phyloP scores from a whole-genome alignment of 805 yeast genomes.

The Isabelozyma gotoi region DNA sequence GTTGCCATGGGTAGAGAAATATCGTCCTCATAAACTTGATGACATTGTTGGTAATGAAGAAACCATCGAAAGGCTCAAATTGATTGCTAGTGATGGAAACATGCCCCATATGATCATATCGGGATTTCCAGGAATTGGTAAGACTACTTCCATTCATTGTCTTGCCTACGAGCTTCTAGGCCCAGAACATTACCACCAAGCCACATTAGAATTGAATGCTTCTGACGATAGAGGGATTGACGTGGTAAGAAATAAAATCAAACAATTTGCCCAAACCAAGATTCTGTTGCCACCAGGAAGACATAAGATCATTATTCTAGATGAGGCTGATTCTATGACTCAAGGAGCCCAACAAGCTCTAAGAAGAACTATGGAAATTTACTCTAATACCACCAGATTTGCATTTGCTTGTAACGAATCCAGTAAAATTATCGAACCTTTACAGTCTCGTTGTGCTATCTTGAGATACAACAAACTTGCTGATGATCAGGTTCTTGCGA shows the following conservation, averaged over 20 bases:
- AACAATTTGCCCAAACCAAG: slow-evolving; percentile 93
- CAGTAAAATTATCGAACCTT: slow-evolving; percentile 91
- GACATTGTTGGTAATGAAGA: slow-evolving; percentile 95
- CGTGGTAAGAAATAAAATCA: slow-evolving; percentile 89
- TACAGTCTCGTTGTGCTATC: slow-evolving; percentile 95
- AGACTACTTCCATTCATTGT: slow-evolving; percentile 91
- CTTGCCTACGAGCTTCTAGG: slow-evolving; percentile 84
- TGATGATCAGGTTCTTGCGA: slow-evolving; percentile 80
- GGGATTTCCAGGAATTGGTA: slow-evolving; percentile 97
- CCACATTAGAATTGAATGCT: slow-evolving; percentile 91
- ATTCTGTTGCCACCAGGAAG: slow-evolving; percentile 84
- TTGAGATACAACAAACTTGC: slow-evolving; percentile 76
- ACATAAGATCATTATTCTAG: slow-evolving; percentile 89
- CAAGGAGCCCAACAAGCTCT: slow-evolving; percentile 96
- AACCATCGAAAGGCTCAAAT: slow-evolving; percentile 77
- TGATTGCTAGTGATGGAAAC: slow-evolving; percentile 89
- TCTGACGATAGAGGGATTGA: slow-evolving; percentile 98
- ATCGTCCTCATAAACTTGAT: slow-evolving; percentile 73
- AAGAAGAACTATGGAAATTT: slow-evolving; percentile 92
- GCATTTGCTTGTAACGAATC: slow-evolving; percentile 98
- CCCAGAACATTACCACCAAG: slow-evolving; percentile 62
- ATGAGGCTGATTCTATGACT: slow-evolving; percentile 96
- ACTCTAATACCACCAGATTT: slow-evolving; percentile 92
- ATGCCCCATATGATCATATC: slow-evolving; percentile 95
- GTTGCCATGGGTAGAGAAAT: slow-evolving; percentile 81